A percentile compares a stretch with the other conserved stretches of the same genome.
phyloP scores from a whole-genome alignment of 441 rosid genomes.

The Jatropha podagrica region DNA sequence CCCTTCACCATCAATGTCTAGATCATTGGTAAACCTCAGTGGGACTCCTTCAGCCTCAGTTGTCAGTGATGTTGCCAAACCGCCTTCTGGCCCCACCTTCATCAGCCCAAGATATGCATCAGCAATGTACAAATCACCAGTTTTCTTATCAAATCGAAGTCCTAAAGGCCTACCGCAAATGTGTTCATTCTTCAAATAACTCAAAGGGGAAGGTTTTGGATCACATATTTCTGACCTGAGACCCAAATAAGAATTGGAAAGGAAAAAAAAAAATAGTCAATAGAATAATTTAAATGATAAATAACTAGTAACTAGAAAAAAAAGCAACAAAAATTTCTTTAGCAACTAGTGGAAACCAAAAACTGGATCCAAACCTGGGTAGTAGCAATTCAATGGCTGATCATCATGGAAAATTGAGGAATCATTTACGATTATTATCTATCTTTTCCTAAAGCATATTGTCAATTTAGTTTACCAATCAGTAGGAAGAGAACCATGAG shows the following conservation, averaged over 20 bases:
- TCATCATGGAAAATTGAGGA: too few relatives aligned
- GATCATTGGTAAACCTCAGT: constrained; percentile 73
- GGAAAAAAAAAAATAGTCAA: neutral
- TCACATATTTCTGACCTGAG: constrained; percentile 75
- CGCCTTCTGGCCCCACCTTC: constrained; percentile 94
- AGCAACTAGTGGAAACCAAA: neutral
- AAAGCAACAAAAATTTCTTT: neutral
- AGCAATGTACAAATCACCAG: constrained; percentile 83
- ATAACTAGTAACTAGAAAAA: neutral
- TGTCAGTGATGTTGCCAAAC: constrained; percentile 66
- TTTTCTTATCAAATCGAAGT: constrained; percentile 71
- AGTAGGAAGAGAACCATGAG: neutral
- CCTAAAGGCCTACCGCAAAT: constrained; percentile 94
- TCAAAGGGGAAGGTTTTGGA: constrained; percentile 56
- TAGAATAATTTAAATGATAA: neutral
- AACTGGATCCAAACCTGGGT: neutral
- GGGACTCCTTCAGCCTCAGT: constrained; percentile 85
- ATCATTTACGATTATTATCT: too few relatives aligned
- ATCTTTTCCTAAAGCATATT: too few relatives aligned
- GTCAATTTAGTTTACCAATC: too few relatives aligned
- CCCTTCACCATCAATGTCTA: constrained; percentile 83
- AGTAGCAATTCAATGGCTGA: neutral
- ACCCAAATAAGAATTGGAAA: constrained; percentile 10
- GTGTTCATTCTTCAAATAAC: constrained; percentile 80
- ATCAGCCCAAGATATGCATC: constrained; percentile 88